A percentile compares a stretch with the other conserved stretches of the same genome.
These are phyloP conservation scores for Craterostigma plantagineum DNA, from an alignment of 257 asterid species.

Conservation along the genomic window DNA sequence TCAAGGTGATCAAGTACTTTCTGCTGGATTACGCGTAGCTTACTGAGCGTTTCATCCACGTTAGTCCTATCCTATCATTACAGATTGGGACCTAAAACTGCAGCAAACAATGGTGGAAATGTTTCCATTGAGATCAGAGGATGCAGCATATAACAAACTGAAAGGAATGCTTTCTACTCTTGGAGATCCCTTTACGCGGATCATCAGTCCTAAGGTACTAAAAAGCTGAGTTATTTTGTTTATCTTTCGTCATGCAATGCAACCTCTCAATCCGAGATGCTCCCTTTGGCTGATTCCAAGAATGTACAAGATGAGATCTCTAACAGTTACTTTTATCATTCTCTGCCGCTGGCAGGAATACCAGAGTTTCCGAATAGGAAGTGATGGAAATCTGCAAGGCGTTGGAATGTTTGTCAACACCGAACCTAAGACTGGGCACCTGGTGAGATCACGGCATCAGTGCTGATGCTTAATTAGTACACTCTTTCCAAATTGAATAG, in stretches of 20 bases:
- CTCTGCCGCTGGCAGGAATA: conserved; percentile 90
- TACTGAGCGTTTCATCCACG: not conserved
- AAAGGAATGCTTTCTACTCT: conserved; percentile 92
- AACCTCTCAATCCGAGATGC: not conserved
- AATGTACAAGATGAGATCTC: conserved; percentile 2
- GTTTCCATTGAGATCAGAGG: conserved; percentile 77
- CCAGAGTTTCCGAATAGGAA: conserved; percentile 78
- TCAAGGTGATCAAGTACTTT: conserved; percentile 34
- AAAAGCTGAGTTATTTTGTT: not conserved
- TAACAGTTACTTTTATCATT: conserved; percentile 2
- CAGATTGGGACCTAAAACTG: conserved; percentile 91
- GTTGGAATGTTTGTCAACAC: conserved; percentile 67
- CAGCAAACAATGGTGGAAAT: conserved; percentile 56
- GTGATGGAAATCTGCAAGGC: conserved; percentile 92
- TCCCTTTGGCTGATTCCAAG: not conserved
- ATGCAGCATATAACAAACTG: conserved; percentile 79
- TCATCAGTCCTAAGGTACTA: conserved; percentile 87
- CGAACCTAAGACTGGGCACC: conserved; percentile 69
- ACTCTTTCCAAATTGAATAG: too few species aligned
- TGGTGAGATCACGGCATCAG: conserved; percentile 27
- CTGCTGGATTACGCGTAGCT: conserved; percentile 2
- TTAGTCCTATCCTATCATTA: conserved; percentile 1
- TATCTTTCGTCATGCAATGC: too few species aligned
- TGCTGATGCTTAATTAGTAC: too few species aligned
- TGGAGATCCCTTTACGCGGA: conserved; percentile 88